phyloP scores from a whole-genome alignment of 2,329 filamentous ascomycete genomes.

The Biscogniauxia sp. region DNA sequence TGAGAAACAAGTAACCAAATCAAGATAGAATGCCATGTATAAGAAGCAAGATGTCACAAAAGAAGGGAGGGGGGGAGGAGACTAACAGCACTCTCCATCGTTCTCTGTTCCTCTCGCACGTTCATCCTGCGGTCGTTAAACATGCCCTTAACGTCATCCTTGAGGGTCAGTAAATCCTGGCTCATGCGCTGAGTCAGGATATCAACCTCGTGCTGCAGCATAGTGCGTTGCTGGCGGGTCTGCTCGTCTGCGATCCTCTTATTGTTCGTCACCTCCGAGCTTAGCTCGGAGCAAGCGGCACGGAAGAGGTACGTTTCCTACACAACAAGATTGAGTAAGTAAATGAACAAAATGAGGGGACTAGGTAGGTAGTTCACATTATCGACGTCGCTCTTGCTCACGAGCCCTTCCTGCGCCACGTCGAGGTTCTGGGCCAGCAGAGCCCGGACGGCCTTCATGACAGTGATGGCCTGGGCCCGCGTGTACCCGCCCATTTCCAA shows the following conservation, averaged over 20 bases:
- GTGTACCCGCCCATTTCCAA: slow-evolving; percentile 71
- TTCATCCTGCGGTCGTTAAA: slow-evolving; percentile 96
- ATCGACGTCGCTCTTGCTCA: slow-evolving; percentile 89
- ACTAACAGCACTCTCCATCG: slow-evolving; percentile 74
- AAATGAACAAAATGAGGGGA: slow-evolving; percentile 7
- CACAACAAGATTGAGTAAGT: background rate
- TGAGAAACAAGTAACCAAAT: background rate
- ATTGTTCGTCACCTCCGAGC: slow-evolving; percentile 79
- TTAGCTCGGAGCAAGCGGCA: slow-evolving; percentile 88
- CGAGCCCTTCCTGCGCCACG: slow-evolving; percentile 73
- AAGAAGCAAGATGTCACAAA: background rate
- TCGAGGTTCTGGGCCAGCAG: slow-evolving; percentile 78
- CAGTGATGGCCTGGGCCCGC: slow-evolving; percentile 70
- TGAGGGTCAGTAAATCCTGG: slow-evolving; percentile 77
- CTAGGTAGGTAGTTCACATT: slow-evolving; percentile 48
- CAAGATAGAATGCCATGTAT: background rate
- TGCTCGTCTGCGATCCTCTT: slow-evolving; percentile 75
- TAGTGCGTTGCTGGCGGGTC: slow-evolving; percentile 77
- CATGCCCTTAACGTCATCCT: slow-evolving; percentile 90
- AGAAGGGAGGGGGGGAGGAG: slow-evolving; percentile 1
- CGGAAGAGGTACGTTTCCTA: slow-evolving; percentile 87
- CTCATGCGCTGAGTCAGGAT: slow-evolving; percentile 81
- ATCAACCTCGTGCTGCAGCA: slow-evolving; percentile 93
- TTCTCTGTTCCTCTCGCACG: slow-evolving; percentile 82
- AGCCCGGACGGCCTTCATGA: slow-evolving; percentile 88